Base-by-base conservation (phyloP, 208 protist species). In the Wallacemonas sp. region DNA sequence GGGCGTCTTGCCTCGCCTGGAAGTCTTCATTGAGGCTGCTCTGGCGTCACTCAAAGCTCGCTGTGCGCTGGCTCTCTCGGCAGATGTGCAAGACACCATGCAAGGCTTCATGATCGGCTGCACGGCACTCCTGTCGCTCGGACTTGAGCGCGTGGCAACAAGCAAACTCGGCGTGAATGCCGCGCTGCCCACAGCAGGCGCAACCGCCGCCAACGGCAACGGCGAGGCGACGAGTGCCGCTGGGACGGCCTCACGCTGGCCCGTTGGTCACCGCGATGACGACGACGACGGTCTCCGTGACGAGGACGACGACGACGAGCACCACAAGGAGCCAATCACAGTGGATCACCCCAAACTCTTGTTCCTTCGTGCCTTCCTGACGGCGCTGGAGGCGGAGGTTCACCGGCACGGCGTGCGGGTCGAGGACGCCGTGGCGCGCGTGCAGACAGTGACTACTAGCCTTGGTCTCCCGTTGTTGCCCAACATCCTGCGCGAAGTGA, bases 321-420 rank as follows among this genome's bases (percentile, higher is more conserved):
- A 57, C 1, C 37, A 52, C 21, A 34, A 61, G 13, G 19, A 41
- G 8, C 9, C 15, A n/a, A 66, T 59, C 12, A 64, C 53, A 1
- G 30, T 57, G 6, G 32, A 19, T 4, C 50, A 57, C 50, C 50
- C 50, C 30, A 57, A 39, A 32, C 36, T 85, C 37, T 26, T 34
- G 29, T 85, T 80, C 55, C 44, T 85, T 1, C 30, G 68, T 24
- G 66, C 9, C 44, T 80, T 67, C 58, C 67, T 53, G 34, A 41
- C 1, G 22, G n/a, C 29, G 1, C 24, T 60, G 59, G 52, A 29
- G 62, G 67, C 44, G 29, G 52, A 8, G 61, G 63, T 55, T 57
- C 29, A 34, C 17, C 67, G 33, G 24, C 17, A 32, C 48, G 78
- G 39, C 22, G 63, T 54, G 21, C 65, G 57, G 4, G 34, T 67